Evolutionary conservation across 495 filamentous ascomycete genomes (phyloP).

Genomic region (Aspergillus incahuasiensis): DNA sequence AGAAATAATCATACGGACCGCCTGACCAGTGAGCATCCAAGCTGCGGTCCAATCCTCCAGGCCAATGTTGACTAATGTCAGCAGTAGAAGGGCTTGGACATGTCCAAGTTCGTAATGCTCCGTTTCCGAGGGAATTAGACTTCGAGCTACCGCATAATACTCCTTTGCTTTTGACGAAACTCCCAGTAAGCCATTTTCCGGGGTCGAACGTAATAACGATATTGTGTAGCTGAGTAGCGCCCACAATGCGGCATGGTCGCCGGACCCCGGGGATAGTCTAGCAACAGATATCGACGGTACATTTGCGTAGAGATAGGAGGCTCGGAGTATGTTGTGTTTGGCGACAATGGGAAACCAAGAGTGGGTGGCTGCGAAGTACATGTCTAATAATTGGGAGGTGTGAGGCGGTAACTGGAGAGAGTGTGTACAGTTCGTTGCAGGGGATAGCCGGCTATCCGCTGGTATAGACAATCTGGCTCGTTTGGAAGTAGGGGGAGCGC

Average conservation of each 20-base stretch:
- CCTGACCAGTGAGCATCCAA: conserved; percentile 59
- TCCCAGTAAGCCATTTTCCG: conserved; percentile 22
- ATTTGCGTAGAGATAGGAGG: conserved; percentile 49
- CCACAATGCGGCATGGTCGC: conserved; percentile 62
- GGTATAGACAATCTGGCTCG: conserved; percentile 25
- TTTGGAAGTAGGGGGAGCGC: conserved; percentile 27
- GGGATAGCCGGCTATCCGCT: conserved; percentile 13
- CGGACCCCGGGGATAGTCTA: conserved; percentile 39
- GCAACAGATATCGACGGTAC: conserved; percentile 36
- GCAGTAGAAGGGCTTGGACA: conserved; percentile 59
- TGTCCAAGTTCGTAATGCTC: conserved; percentile 55
- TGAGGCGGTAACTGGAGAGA: conserved; percentile 51
- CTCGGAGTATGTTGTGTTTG: conserved; percentile 59
- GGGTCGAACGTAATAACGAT: conserved; percentile 31
- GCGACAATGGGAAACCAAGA: conserved; percentile 69
- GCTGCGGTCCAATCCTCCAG: conserved; percentile 50
- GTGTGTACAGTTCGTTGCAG: conserved; percentile 16
- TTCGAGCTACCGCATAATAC: conserved; percentile 55
- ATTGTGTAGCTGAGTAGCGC: conserved; percentile 55
- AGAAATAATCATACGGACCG: conserved; percentile 52
- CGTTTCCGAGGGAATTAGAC: conserved; percentile 55
- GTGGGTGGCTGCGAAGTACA: conserved; percentile 69
- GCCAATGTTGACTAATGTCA: conserved; percentile 56
- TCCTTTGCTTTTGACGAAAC: conserved; percentile 29
- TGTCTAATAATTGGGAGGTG: conserved; percentile 61